phyloP scores from a whole-genome alignment of 495 filamentous ascomycete species.

The Xylaria cubensis region DNA sequence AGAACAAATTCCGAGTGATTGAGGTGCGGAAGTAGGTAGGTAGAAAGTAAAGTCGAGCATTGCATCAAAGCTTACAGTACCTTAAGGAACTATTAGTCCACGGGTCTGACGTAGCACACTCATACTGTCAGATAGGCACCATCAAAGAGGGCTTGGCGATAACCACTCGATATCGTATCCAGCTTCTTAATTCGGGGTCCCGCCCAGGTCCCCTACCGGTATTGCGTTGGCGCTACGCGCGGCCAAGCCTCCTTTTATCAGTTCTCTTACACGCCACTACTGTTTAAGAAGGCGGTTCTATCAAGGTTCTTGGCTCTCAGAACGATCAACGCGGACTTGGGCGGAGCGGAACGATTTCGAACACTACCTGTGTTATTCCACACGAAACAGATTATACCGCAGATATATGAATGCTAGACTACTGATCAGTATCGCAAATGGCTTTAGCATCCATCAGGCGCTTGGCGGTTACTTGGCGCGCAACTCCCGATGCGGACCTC shows the following conservation, averaged over 20 bases:
- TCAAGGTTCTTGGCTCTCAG: constrained; percentile 1
- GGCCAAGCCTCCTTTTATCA: not conserved
- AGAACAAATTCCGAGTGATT: not conserved
- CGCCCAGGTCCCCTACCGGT: not conserved
- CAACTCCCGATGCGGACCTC: constrained; percentile 12
- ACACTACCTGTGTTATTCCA: not conserved
- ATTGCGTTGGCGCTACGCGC: constrained; percentile 12
- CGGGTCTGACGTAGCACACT: constrained; percentile 10
- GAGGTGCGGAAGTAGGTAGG: not conserved
- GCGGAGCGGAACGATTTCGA: not conserved
- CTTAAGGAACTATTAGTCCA: not conserved
- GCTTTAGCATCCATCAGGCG: not conserved
- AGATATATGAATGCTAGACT: not conserved
- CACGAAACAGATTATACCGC: not conserved
- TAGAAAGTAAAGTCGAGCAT: not conserved
- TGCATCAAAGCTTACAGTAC: not conserved
- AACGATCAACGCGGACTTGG: constrained; percentile 1
- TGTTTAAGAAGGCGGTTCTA: constrained; percentile 18
- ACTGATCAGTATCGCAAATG: constrained; percentile 6
- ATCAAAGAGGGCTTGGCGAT: constrained; percentile 25
- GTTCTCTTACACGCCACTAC: constrained; percentile 9
- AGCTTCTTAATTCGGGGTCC: constrained; percentile 21
- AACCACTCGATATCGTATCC: constrained; percentile 9
- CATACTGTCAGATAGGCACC: constrained; percentile 12
- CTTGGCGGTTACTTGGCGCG: constrained; percentile 17